phyloP scores from a whole-genome alignment of 2,329 filamentous ascomycete genomes.

The Albophoma yamanashiensis region DNA sequence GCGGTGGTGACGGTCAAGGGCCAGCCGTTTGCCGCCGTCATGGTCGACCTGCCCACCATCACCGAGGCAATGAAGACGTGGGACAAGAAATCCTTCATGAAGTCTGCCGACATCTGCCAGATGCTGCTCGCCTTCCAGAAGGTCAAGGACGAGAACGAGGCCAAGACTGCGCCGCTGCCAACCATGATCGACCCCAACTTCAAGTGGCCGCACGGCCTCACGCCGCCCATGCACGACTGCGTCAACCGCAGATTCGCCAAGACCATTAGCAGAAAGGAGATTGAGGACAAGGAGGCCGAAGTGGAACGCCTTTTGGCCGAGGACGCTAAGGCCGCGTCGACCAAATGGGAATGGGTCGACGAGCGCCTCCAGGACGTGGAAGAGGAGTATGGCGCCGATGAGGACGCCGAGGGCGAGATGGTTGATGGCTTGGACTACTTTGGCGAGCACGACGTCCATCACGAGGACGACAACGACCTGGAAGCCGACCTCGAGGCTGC shows the following conservation, averaged over 20 bases:
- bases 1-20: constrained; percentile 61
- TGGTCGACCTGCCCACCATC: constrained; percentile 79
- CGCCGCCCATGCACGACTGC: constrained; percentile 79
- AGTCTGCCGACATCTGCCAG: constrained; percentile 79
- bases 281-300: constrained; percentile 72
- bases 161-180: constrained; percentile 56
- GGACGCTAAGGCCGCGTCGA: constrained; percentile 51
- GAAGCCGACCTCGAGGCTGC: constrained; percentile 46
- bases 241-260: constrained; percentile 76
- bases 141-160: constrained; percentile 57
- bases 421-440: constrained; percentile 32
- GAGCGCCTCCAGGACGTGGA: constrained; percentile 30
- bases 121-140: constrained; percentile 72
- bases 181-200: constrained; percentile 57
- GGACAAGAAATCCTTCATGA: constrained; percentile 81
- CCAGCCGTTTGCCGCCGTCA: constrained; percentile 61
- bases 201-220: constrained; percentile 77
- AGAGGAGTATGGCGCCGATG: constrained; percentile 35
- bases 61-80: constrained; percentile 89
- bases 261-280: constrained; percentile 70
- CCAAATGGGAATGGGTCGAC: constrained; percentile 56
- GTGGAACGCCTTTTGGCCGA: constrained; percentile 64
- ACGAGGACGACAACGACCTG: constrained; percentile 35
- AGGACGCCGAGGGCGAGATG: constrained; percentile 38
- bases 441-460: constrained; percentile 19